Evolutionary conservation across 805 yeast genomes (phyloP).

Genomic region (Candida adriatica): DNA sequence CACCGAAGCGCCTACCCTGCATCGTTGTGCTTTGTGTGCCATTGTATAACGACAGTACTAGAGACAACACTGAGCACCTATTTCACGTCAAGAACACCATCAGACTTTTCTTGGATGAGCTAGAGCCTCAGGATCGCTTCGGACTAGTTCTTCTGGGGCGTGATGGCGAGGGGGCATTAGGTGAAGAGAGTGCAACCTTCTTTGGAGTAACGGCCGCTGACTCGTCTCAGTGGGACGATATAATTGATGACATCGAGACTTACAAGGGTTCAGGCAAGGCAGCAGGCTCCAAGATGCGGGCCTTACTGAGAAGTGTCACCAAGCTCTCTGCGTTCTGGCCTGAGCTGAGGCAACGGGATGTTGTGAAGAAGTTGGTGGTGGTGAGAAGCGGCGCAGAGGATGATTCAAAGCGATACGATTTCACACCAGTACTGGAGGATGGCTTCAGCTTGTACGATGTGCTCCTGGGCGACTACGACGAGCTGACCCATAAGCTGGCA

Average conservation of each 20-base stretch:
- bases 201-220: conserved; percentile 36
- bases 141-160: conserved; percentile 44
- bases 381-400: conserved; percentile 3
- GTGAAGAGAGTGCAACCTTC: conserved; percentile 33
- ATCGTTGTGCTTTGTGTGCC: conserved; percentile 38
- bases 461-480: conserved; percentile 8
- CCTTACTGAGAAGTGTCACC: conserved; percentile 5
- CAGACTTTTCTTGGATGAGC: conserved; percentile 20
- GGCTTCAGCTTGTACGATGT: conserved; percentile 10
- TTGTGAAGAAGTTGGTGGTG: conserved; percentile 11
- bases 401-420: conserved; percentile 1
- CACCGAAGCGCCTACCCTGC: conserved; percentile 33
- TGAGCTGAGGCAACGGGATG: conserved; percentile 5
- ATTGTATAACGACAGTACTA: conserved; percentile 26
- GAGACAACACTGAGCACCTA: conserved; percentile 27
- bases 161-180: conserved; percentile 31
- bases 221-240: conserved; percentile 45
- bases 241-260: conserved; percentile 32
- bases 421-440: conserved; percentile 7
- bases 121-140: conserved; percentile 34
- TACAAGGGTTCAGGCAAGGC: conserved; percentile 6
- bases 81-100: conserved; percentile 22
- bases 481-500: conserved; percentile 4
- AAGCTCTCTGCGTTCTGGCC: conserved; percentile 7
- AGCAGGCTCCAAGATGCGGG: conserved; percentile 2